phyloP scores from a whole-genome alignment of 495 filamentous ascomycete species.

The Trichoderma gamsii region DNA sequence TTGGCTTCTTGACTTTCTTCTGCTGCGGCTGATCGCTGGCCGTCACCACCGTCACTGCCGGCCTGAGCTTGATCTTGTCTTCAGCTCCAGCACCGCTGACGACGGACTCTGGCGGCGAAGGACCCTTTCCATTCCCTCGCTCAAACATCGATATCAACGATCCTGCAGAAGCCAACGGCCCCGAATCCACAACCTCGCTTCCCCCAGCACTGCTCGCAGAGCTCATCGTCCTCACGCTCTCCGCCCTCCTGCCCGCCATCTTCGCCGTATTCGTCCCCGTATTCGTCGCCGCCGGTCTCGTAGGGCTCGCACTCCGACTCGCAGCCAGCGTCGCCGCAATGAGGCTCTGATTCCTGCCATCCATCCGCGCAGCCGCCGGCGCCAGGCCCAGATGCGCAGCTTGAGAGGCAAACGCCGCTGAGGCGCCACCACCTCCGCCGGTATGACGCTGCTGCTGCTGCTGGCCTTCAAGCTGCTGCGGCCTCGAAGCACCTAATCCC shows the following conservation, averaged over 20 bases:
- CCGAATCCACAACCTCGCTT: slow-evolving; percentile 38
- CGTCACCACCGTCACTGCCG: background rate
- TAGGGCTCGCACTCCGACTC: slow-evolving; percentile 43
- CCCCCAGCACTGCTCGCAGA: slow-evolving; percentile 25
- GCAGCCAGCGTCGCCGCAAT: slow-evolving; percentile 52
- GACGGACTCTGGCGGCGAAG: background rate
- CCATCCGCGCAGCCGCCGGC: slow-evolving; percentile 17
- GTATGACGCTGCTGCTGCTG: slow-evolving; percentile 3
- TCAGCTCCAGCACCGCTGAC: background rate
- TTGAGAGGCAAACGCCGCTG: slow-evolving; percentile 22
- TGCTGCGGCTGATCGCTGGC: too few relatives aligned
- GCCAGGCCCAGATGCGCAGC: slow-evolving; percentile 17
- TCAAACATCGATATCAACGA: slow-evolving; percentile 60
- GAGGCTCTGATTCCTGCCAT: slow-evolving; percentile 42
- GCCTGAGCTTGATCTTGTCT: background rate
- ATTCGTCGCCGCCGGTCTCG: slow-evolving; percentile 32
- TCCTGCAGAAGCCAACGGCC: slow-evolving; percentile 49
- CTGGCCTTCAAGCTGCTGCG: background rate
- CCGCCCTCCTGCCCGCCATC: slow-evolving; percentile 23
- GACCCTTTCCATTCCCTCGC: slow-evolving; percentile 14
- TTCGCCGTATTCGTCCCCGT: slow-evolving; percentile 20
- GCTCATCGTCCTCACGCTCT: slow-evolving; percentile 24
- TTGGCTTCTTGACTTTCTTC: background rate
- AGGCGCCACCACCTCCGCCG: slow-evolving; percentile 11
- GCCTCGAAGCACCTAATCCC: background rate